Percentiles rank a stretch among this genome's conserved stretches.
Conservation (phyloP, 768 basidiomycete genomes). For the Gautieria morchelliformis region DNA sequence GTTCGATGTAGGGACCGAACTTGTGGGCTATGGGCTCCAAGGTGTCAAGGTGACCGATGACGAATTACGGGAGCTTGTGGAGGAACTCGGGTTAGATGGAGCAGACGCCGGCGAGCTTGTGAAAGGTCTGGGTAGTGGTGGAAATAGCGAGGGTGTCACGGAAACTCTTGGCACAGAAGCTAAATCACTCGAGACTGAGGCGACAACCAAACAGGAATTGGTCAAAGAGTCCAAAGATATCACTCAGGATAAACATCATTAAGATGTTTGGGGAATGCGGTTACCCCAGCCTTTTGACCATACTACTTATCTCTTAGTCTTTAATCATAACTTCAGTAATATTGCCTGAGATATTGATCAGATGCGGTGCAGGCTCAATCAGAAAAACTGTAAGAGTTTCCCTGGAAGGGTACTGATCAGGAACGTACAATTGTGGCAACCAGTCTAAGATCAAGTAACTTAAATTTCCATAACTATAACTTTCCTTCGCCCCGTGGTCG, state of each 20-base stretch:
- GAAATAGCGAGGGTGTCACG: constrained; percentile 11
- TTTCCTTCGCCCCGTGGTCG: not conserved
- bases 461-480: not conserved
- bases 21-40: constrained; percentile 63
- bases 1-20: constrained; percentile 58
- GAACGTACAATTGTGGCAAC: too few species aligned
- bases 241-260: not conserved
- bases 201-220: not conserved
- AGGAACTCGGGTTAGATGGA: constrained; percentile 65
- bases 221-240: not conserved
- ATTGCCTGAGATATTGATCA: too few species aligned
- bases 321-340: not conserved
- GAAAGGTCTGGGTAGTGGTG: constrained; percentile 42
- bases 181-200: not conserved
- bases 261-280: not conserved
- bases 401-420: too few species aligned
- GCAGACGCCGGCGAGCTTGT: constrained; percentile 72
- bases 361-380: too few species aligned
- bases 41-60: constrained; percentile 71
- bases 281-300: not conserved
- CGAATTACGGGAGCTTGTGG: constrained; percentile 60
- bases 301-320: not conserved
- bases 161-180: constrained; percentile 8
- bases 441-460: too few species aligned
- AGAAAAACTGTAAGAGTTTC: too few species aligned